A percentile compares a stretch with the other conserved stretches of the same genome.
Conservation (phyloP, 371 early-diverging fungal species). For the Neoconidiobolus thromboides region DNA sequence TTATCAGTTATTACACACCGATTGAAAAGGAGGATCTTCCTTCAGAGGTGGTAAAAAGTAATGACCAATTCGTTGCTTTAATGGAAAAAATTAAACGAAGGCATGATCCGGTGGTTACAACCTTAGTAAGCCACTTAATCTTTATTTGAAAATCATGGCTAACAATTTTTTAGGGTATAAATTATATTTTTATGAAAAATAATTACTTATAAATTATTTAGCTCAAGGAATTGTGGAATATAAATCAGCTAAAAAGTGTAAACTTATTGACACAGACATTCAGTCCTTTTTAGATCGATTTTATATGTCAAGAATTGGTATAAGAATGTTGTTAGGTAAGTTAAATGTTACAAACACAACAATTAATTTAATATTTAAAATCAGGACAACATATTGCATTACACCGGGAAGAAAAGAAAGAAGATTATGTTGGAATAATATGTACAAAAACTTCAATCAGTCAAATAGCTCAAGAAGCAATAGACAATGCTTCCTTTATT, state of each 20-base stretch:
- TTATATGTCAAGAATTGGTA: slow-evolving; percentile 95
- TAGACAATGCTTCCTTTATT: slow-evolving; percentile 77
- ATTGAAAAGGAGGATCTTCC: slow-evolving; percentile 37
- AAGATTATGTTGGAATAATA: slow-evolving; percentile 86
- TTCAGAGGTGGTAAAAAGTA: slow-evolving; percentile 54
- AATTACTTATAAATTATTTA: slow-evolving; percentile 3
- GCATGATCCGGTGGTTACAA: slow-evolving; percentile 86
- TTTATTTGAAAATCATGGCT: not conserved
- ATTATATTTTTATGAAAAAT: not conserved
- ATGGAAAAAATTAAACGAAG: slow-evolving; percentile 80
- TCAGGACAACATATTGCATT: slow-evolving; percentile 58
- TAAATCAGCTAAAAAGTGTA: slow-evolving; percentile 43
- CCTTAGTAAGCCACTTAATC: slow-evolving; percentile 26
- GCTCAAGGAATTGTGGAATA: slow-evolving; percentile 89
- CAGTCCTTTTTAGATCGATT: slow-evolving; percentile 90
- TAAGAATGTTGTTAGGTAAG: slow-evolving; percentile 83
- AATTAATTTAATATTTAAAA: slow-evolving; percentile 1
- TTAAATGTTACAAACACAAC: not conserved
- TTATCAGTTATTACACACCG: slow-evolving; percentile 33
- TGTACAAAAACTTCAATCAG: slow-evolving; percentile 73
- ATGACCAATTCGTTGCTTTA: slow-evolving; percentile 55
- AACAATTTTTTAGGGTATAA: not conserved
- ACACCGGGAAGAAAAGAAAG: slow-evolving; percentile 29
- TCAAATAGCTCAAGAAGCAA: slow-evolving; percentile 66
- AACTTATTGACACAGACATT: slow-evolving; percentile 52